Percentiles rank a stretch among this genome's conserved stretches.
Conservation (phyloP, 176 grass and related monocot genomes). For the Bolboschoenus planiculmis region DNA sequence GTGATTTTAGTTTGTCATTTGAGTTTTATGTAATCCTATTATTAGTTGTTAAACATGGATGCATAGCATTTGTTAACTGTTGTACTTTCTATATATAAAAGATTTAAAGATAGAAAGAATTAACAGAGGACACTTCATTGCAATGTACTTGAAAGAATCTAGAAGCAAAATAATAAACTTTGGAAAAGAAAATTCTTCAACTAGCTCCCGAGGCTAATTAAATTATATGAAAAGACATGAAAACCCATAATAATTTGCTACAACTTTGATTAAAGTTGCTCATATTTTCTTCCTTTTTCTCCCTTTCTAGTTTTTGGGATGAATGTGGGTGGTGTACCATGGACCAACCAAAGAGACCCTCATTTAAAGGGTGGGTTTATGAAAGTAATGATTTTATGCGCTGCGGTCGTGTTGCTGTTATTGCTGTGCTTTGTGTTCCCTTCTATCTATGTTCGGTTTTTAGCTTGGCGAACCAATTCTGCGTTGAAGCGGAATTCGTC, state of each 20-base stretch:
- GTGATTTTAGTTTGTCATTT: not conserved
- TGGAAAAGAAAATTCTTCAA: too few species aligned
- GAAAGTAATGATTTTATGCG: constrained; percentile 79
- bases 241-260: not conserved
- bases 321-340: constrained; percentile 90
- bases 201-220: not conserved
- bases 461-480: constrained; percentile 44
- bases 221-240: not conserved
- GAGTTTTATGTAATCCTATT: not conserved
- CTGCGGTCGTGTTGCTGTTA: constrained; percentile 46
- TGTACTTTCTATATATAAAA: not conserved
- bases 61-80: not conserved
- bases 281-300: constrained; percentile 5
- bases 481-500: constrained; percentile 50
- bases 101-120: not conserved
- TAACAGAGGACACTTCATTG: not conserved
- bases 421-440: constrained; percentile 77
- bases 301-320: constrained; percentile 69
- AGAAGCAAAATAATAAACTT: too few species aligned
- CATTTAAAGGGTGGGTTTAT: constrained; percentile 61
- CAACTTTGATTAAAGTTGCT: not conserved
- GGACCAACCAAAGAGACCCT: constrained; percentile 72
- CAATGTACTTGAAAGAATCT: not conserved
- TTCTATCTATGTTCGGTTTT: constrained; percentile 57
- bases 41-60: not conserved